Evolutionary conservation across 2,329 filamentous ascomycete species (phyloP).

Genomic region (Trichoderma simmonsii): DNA sequence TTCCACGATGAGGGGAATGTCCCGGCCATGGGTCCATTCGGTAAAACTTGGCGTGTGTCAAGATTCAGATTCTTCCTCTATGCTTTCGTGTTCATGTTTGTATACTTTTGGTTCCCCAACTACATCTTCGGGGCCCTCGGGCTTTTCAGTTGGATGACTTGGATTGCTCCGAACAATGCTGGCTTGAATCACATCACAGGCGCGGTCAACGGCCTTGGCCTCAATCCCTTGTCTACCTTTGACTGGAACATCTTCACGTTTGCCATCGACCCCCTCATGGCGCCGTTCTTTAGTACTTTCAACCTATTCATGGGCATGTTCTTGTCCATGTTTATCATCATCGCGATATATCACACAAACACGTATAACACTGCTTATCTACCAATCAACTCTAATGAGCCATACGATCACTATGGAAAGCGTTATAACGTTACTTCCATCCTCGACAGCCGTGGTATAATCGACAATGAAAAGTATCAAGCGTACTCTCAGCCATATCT

Average conservation of each 20-base stretch:
- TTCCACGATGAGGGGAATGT: slow-evolving; percentile 42
- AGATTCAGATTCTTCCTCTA: slow-evolving; percentile 46
- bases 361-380: slow-evolving; percentile 44
- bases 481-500: slow-evolving; percentile 45
- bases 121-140: slow-evolving; percentile 47
- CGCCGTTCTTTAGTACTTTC: slow-evolving; percentile 39
- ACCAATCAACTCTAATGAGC: slow-evolving; percentile 44
- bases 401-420: slow-evolving; percentile 42
- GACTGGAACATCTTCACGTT: slow-evolving; percentile 41
- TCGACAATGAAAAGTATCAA: slow-evolving; percentile 39
- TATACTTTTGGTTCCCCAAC: slow-evolving; percentile 53
- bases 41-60: slow-evolving; percentile 36
- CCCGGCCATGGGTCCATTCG: slow-evolving; percentile 30
- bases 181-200: slow-evolving; percentile 41
- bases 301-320: slow-evolving; percentile 37
- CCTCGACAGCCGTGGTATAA: slow-evolving; percentile 31
- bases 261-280: slow-evolving; percentile 37
- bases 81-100: slow-evolving; percentile 44
- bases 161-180: slow-evolving; percentile 48
- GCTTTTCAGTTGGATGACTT: slow-evolving; percentile 54
- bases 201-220: slow-evolving; percentile 39
- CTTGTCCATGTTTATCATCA: slow-evolving; percentile 38
- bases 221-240: slow-evolving; percentile 37
- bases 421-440: slow-evolving; percentile 32
- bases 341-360: slow-evolving; percentile 42